Evolutionary conservation across 2,329 filamentous ascomycete species (phyloP).

Genomic region (Phialemoniopsis sp.): DNA sequence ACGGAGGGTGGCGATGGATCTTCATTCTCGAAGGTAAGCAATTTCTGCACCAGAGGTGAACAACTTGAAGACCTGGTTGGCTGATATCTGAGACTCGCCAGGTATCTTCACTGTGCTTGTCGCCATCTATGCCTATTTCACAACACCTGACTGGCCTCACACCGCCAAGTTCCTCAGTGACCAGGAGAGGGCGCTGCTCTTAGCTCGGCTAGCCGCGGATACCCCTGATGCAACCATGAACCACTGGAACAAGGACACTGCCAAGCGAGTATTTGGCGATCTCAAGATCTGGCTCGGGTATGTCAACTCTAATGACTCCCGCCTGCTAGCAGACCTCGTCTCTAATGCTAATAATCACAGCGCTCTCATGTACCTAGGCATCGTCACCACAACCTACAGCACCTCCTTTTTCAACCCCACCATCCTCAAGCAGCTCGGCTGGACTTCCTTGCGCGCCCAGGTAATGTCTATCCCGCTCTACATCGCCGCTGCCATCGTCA

Average conservation of each 20-base stretch:
- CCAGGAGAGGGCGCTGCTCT: conserved; percentile 30
- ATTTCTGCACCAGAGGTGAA: no score
- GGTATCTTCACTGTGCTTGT: conserved; percentile 30
- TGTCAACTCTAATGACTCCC: background rate
- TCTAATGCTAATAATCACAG: no score
- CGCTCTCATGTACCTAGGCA: no score
- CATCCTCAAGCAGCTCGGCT: conserved; percentile 30
- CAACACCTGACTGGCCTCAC: conserved; percentile 47
- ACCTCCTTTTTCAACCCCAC: conserved; percentile 29
- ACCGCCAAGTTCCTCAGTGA: conserved; percentile 39
- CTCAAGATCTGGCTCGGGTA: conserved; percentile 35
- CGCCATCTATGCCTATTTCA: conserved; percentile 26
- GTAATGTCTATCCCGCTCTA: conserved; percentile 30
- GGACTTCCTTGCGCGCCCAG: conserved; percentile 24
- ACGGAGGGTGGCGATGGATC: conserved; percentile 3
- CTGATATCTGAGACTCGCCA: no score
- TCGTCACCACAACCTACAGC: no score
- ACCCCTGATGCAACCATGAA: conserved; percentile 14
- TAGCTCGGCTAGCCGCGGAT: conserved; percentile 21
- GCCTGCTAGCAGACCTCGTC: no score
- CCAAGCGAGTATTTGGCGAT: conserved; percentile 24
- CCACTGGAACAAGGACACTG: conserved; percentile 19
- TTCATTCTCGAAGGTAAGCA: conserved; percentile 19
- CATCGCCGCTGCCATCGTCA: conserved; percentile 22
- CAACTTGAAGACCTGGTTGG: no score